Evolutionary conservation across 31 red algal species (phyloP).

Genomic region (Asparagopsis taxiformis): DNA sequence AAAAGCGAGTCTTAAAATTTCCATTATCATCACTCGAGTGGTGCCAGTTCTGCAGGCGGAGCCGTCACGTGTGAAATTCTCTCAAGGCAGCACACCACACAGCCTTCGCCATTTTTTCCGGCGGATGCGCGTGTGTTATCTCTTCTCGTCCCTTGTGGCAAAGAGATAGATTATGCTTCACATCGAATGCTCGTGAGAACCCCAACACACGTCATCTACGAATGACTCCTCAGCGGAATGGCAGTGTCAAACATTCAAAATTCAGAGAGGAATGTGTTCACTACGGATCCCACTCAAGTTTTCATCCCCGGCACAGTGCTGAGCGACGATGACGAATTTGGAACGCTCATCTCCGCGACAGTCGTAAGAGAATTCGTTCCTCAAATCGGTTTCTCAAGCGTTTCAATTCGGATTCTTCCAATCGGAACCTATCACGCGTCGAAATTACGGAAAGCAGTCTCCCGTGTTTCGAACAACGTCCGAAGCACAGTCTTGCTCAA

Average conservation of each 20-base stretch:
- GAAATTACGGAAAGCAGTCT: neutral
- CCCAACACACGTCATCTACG: no score
- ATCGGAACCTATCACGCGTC: neutral
- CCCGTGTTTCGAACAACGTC: neutral
- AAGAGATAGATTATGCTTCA: no score
- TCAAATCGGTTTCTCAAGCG: conserved; percentile 8
- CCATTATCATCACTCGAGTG: no score
- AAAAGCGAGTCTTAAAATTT: no score
- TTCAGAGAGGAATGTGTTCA: neutral
- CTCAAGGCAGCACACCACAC: no score
- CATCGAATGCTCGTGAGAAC: no score
- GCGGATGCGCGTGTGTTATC: no score
- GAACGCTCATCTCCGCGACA: conserved; percentile 23
- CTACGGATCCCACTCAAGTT: conserved; percentile 15
- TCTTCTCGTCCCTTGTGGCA: no score
- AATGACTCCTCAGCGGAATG: no score
- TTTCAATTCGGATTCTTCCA: conserved; percentile 31
- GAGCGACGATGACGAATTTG: conserved; percentile 40
- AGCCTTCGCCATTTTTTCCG: no score
- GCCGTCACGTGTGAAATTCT: no score
- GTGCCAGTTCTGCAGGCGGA: no score
- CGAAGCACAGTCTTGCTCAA: neutral
- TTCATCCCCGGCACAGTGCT: conserved; percentile 28
- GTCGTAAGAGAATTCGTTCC: neutral
- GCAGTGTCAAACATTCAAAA: neutral